These are phyloP conservation scores for Phytophthora nicotianae DNA, from an alignment of 352 stramenopile species.

Conservation along the genomic window DNA sequence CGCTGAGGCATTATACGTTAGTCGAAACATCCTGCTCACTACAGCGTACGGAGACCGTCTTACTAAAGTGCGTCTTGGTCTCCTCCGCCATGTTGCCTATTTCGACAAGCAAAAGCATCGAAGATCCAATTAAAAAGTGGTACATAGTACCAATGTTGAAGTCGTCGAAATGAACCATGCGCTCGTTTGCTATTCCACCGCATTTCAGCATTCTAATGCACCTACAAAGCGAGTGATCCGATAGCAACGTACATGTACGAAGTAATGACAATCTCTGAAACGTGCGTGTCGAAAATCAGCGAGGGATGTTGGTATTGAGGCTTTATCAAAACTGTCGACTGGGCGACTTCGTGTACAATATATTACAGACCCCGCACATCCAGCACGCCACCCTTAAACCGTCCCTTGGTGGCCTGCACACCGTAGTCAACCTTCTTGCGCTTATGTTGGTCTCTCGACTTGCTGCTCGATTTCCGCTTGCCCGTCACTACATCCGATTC, in stretches of 20 bases:
- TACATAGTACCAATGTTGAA: conserved; percentile 19
- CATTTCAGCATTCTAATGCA: too few relatives aligned
- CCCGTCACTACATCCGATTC: conserved; percentile 71
- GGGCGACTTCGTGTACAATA: conserved; percentile 22
- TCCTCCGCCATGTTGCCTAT: conserved; percentile 10
- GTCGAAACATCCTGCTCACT: background rate
- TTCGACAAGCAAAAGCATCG: background rate
- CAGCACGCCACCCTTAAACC: conserved; percentile 78
- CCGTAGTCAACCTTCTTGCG: conserved; percentile 79
- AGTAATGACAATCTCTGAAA: background rate
- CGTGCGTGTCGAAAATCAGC: background rate
- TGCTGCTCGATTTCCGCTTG: conserved; percentile 58
- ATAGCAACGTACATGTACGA: background rate
- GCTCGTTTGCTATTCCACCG: too few relatives aligned
- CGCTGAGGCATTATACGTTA: conserved; percentile 11
- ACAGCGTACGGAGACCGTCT: background rate
- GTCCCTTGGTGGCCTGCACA: conserved; percentile 72
- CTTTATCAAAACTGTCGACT: conserved; percentile 5
- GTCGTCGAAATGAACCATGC: background rate
- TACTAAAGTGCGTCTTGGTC: conserved; percentile 24
- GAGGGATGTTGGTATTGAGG: conserved; percentile 1
- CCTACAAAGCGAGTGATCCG: too few relatives aligned
- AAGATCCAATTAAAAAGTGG: conserved; percentile 17
- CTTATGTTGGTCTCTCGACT: conserved; percentile 56
- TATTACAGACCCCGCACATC: conserved; percentile 60